Evolutionary conservation across 768 basidiomycete genomes (phyloP), one percentile per base, ranked within the genome.

Genomic region (Termitomyces sp.): DNA sequence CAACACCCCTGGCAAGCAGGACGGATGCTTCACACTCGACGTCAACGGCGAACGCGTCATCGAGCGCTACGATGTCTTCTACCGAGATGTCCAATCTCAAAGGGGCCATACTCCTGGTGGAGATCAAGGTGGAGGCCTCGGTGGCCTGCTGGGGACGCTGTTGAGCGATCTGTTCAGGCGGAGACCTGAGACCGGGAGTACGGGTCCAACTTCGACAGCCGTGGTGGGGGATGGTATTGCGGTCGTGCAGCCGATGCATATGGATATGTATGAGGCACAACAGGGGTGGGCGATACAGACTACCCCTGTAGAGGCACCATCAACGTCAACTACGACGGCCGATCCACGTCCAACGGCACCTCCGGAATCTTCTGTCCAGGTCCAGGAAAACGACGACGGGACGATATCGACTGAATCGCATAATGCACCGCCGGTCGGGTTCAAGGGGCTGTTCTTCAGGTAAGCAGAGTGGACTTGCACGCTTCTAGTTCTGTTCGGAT

Each of bases 391-490:
- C 40, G 29, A 10, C 12, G 54, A 49, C 21, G 35, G n/a, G 12
- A 23, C 16, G 38, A 23, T 53, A 7, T 43, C 61, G 47, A 60
- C 58, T 45, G 50, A 62, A 48, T 37, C 57, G 16, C 59, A 60
- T 12, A 8, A 19, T 37, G 52, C 21, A 10, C 67, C 72, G 11
- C 67, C 72, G 19, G 71, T 79, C 2, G 77, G 75, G 17, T 80
- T 84, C 43, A 56, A 68, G 3, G 82, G 83, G 0, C 70, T 92
- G 21, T 93, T 94, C 71, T 93, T 93, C 73, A 90, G 89, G 89
- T 86, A 66, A n/a, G 67, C 48, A 0, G 19, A 23, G 41, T 17
- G 3, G 1, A 7, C 16, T 38, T 17, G n/a, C 7, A 17, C 17
- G 17, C 17, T 19, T 9, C n/a, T 2, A n/a, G 16, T 38, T 38